These are phyloP conservation scores for Psophocarpus tetragonolobus DNA, from an alignment of 306 rosid species.

Conservation along the genomic window DNA sequence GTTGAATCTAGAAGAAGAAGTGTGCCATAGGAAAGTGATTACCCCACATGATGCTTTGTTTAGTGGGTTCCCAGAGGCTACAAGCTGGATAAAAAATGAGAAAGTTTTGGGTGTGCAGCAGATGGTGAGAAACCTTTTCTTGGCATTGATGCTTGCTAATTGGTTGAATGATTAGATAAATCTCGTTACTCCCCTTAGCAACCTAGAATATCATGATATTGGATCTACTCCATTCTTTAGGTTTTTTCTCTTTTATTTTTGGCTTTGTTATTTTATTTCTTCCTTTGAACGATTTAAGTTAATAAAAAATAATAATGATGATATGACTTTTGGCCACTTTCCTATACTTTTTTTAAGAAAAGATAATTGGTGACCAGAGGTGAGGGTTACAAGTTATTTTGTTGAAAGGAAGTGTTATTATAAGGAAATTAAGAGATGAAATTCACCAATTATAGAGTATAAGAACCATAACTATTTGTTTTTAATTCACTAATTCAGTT, in stretches of 20 bases:
- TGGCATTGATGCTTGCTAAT: not conserved
- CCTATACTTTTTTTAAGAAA: not conserved
- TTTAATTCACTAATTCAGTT: no score
- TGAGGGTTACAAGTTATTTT: not conserved
- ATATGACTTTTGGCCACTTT: not conserved
- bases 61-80: constrained; percentile 21
- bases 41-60: not conserved
- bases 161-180: not conserved
- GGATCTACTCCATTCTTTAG: constrained; percentile 8
- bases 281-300: not conserved
- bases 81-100: constrained; percentile 25
- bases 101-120: not conserved
- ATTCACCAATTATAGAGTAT: not conserved
- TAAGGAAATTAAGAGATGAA: not conserved
- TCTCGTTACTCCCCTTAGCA: not conserved
- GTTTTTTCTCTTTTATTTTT: not conserved
- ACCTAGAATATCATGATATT: constrained; percentile 6
- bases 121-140: not conserved
- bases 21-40: constrained; percentile 20
- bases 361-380: not conserved
- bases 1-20: constrained; percentile 36
- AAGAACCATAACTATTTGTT: no score
- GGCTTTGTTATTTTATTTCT: not conserved
- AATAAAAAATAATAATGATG: not conserved
- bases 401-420: not conserved